Evolutionary conservation across 2,329 filamentous ascomycete genomes (phyloP).

Genomic region (Dactylellina sp.): DNA sequence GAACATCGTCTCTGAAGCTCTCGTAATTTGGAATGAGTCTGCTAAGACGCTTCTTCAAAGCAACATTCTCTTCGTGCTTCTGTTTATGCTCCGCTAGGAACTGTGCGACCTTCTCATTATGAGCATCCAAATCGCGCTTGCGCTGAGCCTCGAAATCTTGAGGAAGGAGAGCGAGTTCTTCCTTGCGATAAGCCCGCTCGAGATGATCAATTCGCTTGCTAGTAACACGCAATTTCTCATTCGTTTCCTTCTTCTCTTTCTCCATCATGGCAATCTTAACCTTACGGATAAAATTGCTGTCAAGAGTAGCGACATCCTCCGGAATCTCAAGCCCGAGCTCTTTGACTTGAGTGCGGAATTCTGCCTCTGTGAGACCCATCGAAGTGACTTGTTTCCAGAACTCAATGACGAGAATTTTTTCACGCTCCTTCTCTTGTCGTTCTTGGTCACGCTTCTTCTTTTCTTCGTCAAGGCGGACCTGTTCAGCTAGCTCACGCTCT

Average conservation of each 20-base stretch:
- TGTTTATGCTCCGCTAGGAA: conserved; percentile 82
- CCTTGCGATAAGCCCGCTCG: conserved; percentile 94
- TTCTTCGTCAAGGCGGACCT: conserved; percentile 88
- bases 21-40: conserved; percentile 88
- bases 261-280: conserved; percentile 96
- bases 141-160: conserved; percentile 87
- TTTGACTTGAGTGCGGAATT: conserved; percentile 51
- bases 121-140: conserved; percentile 79
- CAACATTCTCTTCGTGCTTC: conserved; percentile 92
- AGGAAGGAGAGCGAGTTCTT: conserved; percentile 90
- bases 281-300: conserved; percentile 88
- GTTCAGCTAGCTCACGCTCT: conserved; percentile 88
- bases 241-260: conserved; percentile 96
- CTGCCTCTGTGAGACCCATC: conserved; percentile 49
- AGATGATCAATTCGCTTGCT: conserved; percentile 97
- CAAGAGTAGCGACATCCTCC: conserved; percentile 81
- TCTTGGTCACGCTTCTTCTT: conserved; percentile 89
- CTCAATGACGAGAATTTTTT: conserved; percentile 90
- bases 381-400: conserved; percentile 88
- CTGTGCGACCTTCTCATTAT: conserved; percentile 81
- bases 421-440: conserved; percentile 85
- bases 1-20: conserved; percentile 81
- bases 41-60: conserved; percentile 90
- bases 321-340: conserved; percentile 74
- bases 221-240: conserved; percentile 88